Percentiles rank a stretch among this genome's conserved stretches.
Evolutionary conservation across 1,139 yeast genomes (phyloP).

Genomic region (Sugiyamaella japonica): DNA sequence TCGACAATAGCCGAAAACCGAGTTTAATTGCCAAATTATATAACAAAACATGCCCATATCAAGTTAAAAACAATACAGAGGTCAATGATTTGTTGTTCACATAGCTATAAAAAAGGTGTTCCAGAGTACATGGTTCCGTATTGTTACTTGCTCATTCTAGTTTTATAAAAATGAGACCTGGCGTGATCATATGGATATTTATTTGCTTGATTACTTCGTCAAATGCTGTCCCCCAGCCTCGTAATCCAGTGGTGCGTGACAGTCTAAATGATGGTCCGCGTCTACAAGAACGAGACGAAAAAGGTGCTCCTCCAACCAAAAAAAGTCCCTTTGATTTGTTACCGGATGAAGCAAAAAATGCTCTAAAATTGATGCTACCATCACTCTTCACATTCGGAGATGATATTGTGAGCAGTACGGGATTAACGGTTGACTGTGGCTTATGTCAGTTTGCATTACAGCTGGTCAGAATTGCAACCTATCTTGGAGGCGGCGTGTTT

Average conservation of each 20-base stretch:
- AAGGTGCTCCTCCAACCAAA: background rate
- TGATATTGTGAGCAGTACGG: conserved; percentile 10
- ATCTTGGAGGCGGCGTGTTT: conserved; percentile 15
- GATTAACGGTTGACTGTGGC: conserved; percentile 18
- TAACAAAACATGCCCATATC: too few species aligned
- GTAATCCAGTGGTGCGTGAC: background rate
- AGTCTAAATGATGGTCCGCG: background rate
- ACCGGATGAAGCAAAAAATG: conserved; percentile 1
- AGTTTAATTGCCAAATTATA: background rate
- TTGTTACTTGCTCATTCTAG: too few species aligned
- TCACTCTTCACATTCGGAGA: conserved; percentile 10
- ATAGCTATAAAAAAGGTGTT: too few species aligned
- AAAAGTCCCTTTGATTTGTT: background rate
- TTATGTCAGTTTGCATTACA: conserved; percentile 16
- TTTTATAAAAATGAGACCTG: background rate
- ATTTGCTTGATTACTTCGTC: background rate
- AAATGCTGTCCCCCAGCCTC: background rate
- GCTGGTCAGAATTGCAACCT: conserved; percentile 3
- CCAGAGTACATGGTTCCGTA: too few species aligned
- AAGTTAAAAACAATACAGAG: too few species aligned
- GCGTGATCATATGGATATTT: background rate
- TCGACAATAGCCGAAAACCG: background rate
- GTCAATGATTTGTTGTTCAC: too few species aligned
- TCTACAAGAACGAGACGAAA: background rate
- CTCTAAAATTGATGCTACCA: conserved; percentile 3